These are phyloP conservation scores for Kingdonia uniflora DNA, from an alignment of 164 flowering plant species.

Conservation along the genomic window DNA sequence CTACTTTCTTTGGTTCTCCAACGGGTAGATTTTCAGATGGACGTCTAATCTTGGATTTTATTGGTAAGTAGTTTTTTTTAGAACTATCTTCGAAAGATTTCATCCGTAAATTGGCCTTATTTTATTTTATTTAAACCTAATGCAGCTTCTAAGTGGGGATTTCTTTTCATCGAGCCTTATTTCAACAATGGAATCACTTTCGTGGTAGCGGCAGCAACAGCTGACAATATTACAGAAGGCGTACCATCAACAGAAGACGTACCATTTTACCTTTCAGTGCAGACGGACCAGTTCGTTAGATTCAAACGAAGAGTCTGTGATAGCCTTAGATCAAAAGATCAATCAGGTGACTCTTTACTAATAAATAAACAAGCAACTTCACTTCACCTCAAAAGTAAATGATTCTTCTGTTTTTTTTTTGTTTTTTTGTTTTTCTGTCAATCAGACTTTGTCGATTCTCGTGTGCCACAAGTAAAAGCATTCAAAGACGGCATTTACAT, in stretches of 20 bases:
- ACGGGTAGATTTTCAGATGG: constrained; percentile 8
- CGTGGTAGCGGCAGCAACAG: constrained; percentile 16
- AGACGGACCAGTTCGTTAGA: no score
- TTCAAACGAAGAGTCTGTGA: no score
- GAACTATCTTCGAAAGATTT: no score
- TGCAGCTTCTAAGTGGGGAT: constrained; percentile 18
- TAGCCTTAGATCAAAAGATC: no score
- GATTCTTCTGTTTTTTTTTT: not conserved
- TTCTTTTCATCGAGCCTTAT: constrained; percentile 14
- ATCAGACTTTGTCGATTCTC: no score
- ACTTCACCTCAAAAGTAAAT: not conserved
- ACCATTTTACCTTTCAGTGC: constrained; percentile 15
- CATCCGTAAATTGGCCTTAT: constrained; percentile 5
- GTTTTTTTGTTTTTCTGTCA: no score
- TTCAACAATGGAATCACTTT: constrained; percentile 17
- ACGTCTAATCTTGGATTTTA: no score
- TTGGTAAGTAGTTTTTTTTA: no score
- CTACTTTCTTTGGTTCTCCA: constrained; percentile 6
- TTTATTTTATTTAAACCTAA: not conserved
- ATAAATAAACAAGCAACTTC: not conserved
- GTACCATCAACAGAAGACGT: no score
- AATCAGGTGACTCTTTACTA: no score
- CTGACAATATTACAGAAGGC: constrained; percentile 11
- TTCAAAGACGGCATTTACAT: no score
- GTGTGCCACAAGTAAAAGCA: no score